Percentiles rank a stretch among this genome's conserved stretches.
Evolutionary conservation across 2,329 filamentous ascomycete species (phyloP).

Genomic region (Pezicula carpinea): DNA sequence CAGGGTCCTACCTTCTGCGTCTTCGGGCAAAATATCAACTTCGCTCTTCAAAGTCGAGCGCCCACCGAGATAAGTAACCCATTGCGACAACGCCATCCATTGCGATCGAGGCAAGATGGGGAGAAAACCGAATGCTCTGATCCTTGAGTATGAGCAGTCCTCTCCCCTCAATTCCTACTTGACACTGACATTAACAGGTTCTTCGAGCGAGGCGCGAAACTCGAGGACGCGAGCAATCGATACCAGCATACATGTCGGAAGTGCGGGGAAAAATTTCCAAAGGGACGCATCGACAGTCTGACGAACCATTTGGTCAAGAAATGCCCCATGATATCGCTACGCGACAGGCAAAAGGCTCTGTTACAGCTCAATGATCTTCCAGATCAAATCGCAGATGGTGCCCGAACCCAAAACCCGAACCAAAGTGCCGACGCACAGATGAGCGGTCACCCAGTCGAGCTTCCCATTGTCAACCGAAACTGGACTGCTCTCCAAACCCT

Average conservation of each 20-base stretch:
- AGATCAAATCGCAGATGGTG: slow-evolving; percentile 36
- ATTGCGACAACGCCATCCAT: too few relatives aligned
- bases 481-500: slow-evolving; percentile 83
- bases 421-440: slow-evolving; percentile 29
- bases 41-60: too few relatives aligned
- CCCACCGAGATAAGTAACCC: too few relatives aligned
- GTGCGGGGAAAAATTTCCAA: slow-evolving; percentile 85
- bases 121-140: slow-evolving; percentile 19
- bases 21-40: too few relatives aligned
- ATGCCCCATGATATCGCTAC: slow-evolving; percentile 72
- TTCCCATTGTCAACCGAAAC: slow-evolving; percentile 48
- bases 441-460: slow-evolving; percentile 32
- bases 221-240: slow-evolving; percentile 84
- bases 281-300: slow-evolving; percentile 80
- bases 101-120: slow-evolving; percentile 2
- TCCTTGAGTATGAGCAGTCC: slow-evolving; percentile 12
- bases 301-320: slow-evolving; percentile 79
- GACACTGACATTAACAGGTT: background rate
- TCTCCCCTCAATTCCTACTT: background rate
- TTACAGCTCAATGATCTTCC: slow-evolving; percentile 68
- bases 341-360: slow-evolving; percentile 71
- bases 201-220: slow-evolving; percentile 81
- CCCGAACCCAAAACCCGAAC: slow-evolving; percentile 32
- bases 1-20: too few relatives aligned
- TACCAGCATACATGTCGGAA: slow-evolving; percentile 88